phyloP scores from a whole-genome alignment of 106 monocot genomes.

The Apostasia shenzhenica region DNA sequence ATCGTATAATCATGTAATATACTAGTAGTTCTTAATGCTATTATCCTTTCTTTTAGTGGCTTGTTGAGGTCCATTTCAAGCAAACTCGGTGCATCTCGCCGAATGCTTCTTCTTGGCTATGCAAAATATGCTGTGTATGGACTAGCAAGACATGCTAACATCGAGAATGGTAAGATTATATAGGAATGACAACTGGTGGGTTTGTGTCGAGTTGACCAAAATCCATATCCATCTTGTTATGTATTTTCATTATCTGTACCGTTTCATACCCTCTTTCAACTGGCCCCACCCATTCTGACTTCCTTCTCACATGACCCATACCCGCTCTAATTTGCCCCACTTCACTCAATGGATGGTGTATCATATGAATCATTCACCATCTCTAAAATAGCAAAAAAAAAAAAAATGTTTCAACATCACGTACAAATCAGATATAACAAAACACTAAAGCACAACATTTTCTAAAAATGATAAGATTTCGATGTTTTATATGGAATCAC shows the following conservation, averaged over 20 bases:
- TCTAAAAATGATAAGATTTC: too few species aligned
- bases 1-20: neutral
- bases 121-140: conserved; percentile 80
- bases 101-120: conserved; percentile 58
- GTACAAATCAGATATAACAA: too few species aligned
- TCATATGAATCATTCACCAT: too few species aligned
- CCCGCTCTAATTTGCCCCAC: too few species aligned
- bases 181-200: neutral
- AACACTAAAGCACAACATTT: too few species aligned
- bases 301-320: neutral
- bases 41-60: conserved; percentile 38
- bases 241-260: neutral
- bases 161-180: conserved; percentile 33
- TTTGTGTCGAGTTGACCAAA: neutral
- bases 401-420: too few species aligned
- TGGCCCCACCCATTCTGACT: neutral
- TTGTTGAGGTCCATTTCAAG: conserved; percentile 73
- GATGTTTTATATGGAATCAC: too few species aligned
- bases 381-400: too few species aligned
- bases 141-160: conserved; percentile 19
- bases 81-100: conserved; percentile 64
- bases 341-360: too few species aligned
- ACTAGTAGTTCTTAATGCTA: neutral
- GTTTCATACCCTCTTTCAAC: neutral
- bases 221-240: neutral